Evolutionary conservation across 2,329 filamentous ascomycete genomes (phyloP).

Genomic region (Chaetomium sp.): DNA sequence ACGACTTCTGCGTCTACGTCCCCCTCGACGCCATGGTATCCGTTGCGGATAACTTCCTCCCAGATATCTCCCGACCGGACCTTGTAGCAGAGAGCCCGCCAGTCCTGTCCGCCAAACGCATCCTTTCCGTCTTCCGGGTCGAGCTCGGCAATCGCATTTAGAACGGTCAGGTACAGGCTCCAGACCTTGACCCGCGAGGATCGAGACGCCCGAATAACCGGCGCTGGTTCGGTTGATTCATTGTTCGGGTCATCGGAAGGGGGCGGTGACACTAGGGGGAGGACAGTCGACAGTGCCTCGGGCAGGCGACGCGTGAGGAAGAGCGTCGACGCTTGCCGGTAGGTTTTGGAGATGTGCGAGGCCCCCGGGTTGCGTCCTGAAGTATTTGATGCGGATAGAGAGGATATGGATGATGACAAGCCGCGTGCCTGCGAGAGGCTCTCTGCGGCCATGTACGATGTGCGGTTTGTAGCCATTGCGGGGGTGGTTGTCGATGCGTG

Average conservation of each 20-base stretch:
- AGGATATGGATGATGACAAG: slow-evolving; percentile 60
- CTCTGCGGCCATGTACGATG: slow-evolving; percentile 41
- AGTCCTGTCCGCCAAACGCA: slow-evolving; percentile 81
- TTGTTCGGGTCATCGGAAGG: slow-evolving; percentile 49
- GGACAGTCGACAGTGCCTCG: slow-evolving; percentile 82
- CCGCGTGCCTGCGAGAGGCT: slow-evolving; percentile 52
- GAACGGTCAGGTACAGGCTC: slow-evolving; percentile 92
- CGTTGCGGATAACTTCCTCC: slow-evolving; percentile 86
- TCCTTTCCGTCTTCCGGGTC: slow-evolving; percentile 88
- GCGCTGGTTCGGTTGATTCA: slow-evolving; percentile 59
- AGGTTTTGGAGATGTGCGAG: slow-evolving; percentile 83
- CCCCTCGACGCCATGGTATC: slow-evolving; percentile 85
- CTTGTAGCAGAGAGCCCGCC: slow-evolving; percentile 78
- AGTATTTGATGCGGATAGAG: slow-evolving; percentile 65
- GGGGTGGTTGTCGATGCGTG: background rate
- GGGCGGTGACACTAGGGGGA: slow-evolving; percentile 73
- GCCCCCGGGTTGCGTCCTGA: slow-evolving; percentile 63
- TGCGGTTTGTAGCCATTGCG: slow-evolving; percentile 21
- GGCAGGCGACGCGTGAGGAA: slow-evolving; percentile 92
- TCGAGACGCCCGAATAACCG: slow-evolving; percentile 76
- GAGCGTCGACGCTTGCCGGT: slow-evolving; percentile 89
- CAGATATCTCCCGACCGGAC: slow-evolving; percentile 90
- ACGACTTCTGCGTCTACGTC: slow-evolving; percentile 95
- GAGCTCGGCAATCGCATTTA: slow-evolving; percentile 88
- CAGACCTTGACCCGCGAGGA: slow-evolving; percentile 91